Conservation (phyloP, 345 rosid species). For the Laguncularia racemosa region DNA sequence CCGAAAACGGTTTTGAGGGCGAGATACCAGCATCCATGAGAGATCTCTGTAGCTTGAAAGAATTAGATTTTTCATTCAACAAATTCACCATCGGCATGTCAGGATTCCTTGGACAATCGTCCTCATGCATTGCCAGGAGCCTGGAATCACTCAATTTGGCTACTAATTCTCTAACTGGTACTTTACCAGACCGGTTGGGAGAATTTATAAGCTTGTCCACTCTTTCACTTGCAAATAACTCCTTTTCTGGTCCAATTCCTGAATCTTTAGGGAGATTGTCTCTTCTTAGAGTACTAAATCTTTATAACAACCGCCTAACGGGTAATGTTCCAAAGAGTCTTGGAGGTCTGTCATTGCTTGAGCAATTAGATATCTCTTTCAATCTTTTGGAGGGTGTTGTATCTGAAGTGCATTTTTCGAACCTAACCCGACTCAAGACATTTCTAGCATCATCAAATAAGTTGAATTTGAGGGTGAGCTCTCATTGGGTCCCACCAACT, state of each 20-base stretch:
- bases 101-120: slow-evolving; percentile 3
- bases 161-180: slow-evolving; percentile 13
- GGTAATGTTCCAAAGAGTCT: slow-evolving; percentile 1
- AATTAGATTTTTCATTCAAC: slow-evolving; percentile 7
- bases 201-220: not conserved
- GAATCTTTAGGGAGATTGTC: not conserved
- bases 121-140: slow-evolving; percentile 8
- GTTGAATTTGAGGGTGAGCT: slow-evolving; percentile 8
- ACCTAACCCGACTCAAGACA: slow-evolving; percentile 13
- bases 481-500: slow-evolving; percentile 24
- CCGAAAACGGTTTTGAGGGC: not conserved
- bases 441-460: slow-evolving; percentile 12
- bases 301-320: slow-evolving; percentile 7
- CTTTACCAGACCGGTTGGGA: slow-evolving; percentile 7
- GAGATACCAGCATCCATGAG: slow-evolving; percentile 13
- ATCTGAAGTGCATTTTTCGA: slow-evolving; percentile 16
- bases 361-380: not conserved
- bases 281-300: slow-evolving; percentile 4
- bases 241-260: not conserved
- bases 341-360: slow-evolving; percentile 5
- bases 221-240: not conserved
- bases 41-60: slow-evolving; percentile 10
- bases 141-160: slow-evolving; percentile 13
- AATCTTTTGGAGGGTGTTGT: slow-evolving; percentile 20
- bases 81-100: slow-evolving; percentile 4